Percentiles rank a stretch among this genome's conserved stretches.
Evolutionary conservation across 2,329 filamentous ascomycete genomes (phyloP).

Genomic region (Fusarium bulbicola): DNA sequence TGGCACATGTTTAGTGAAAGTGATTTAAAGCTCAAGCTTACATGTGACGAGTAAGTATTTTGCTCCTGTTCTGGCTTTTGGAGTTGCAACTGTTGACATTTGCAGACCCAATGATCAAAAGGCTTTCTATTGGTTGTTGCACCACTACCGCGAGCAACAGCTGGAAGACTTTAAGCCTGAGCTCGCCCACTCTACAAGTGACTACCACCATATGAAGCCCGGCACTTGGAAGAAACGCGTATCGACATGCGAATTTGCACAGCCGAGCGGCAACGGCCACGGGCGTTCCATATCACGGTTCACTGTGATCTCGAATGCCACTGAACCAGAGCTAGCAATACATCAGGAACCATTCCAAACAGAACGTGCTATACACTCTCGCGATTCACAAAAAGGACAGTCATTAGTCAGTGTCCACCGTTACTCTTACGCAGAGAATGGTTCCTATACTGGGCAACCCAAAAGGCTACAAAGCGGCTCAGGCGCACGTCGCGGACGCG

Average conservation of each 20-base stretch:
- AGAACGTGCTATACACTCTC: slow-evolving; percentile 60
- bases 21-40: slow-evolving; percentile 74
- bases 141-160: slow-evolving; percentile 83
- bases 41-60: slow-evolving; percentile 66
- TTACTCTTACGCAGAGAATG: slow-evolving; percentile 47
- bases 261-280: slow-evolving; percentile 56
- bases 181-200: slow-evolving; percentile 85
- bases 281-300: slow-evolving; percentile 67
- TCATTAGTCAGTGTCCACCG: slow-evolving; percentile 76
- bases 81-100: slow-evolving; percentile 33
- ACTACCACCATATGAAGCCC: slow-evolving; percentile 83
- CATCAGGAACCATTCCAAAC: slow-evolving; percentile 89
- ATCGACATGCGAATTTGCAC: slow-evolving; percentile 68
- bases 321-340: slow-evolving; percentile 54
- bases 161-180: slow-evolving; percentile 87
- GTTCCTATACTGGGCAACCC: slow-evolving; percentile 40
- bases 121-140: slow-evolving; percentile 86
- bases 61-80: neutral
- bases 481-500: slow-evolving; percentile 43
- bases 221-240: slow-evolving; percentile 66
- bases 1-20: slow-evolving; percentile 88
- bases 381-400: slow-evolving; percentile 63
- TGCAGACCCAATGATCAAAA: slow-evolving; percentile 88
- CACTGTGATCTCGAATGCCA: slow-evolving; percentile 70
- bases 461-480: slow-evolving; percentile 50